Evolutionary conservation across 177 flowering plant genomes (phyloP).

Genomic region (Vitis hybrid): DNA sequence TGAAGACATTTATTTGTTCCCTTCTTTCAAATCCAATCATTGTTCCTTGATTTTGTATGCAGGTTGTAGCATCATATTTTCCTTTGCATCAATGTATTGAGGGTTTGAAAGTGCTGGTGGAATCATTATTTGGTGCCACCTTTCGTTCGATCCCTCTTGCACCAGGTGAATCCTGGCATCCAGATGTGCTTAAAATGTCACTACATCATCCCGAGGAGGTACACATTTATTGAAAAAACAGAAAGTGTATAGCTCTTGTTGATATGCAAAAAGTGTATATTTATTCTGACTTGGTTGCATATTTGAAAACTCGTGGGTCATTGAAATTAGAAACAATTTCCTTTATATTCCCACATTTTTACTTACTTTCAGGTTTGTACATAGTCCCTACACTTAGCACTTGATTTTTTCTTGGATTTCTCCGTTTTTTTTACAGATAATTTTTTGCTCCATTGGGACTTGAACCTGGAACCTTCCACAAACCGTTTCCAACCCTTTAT

Average conservation of each 20-base stretch:
- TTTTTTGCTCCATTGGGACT: too few relatives aligned
- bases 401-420: too few relatives aligned
- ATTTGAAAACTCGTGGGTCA: too few relatives aligned
- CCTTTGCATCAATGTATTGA: conserved; percentile 82
- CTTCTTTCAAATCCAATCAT: neutral
- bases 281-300: too few relatives aligned
- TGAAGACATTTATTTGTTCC: neutral
- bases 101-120: conserved; percentile 78
- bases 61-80: conserved; percentile 89
- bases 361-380: too few relatives aligned
- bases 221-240: conserved; percentile 5
- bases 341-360: too few relatives aligned
- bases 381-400: too few relatives aligned
- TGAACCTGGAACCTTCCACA: too few relatives aligned
- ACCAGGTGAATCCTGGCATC: conserved; percentile 98
- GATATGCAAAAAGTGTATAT: neutral
- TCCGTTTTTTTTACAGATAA: too few relatives aligned
- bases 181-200: conserved; percentile 82
- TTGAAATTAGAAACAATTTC: too few relatives aligned
- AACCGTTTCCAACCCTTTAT: too few relatives aligned
- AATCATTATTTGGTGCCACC: conserved; percentile 88
- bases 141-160: conserved; percentile 60
- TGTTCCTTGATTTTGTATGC: conserved; percentile 19
- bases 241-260: neutral
- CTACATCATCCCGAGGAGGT: conserved; percentile 96